Base-by-base conservation (phyloP, 2,329 filamentous ascomycete genomes). In the Epichloe sibirici region DNA sequence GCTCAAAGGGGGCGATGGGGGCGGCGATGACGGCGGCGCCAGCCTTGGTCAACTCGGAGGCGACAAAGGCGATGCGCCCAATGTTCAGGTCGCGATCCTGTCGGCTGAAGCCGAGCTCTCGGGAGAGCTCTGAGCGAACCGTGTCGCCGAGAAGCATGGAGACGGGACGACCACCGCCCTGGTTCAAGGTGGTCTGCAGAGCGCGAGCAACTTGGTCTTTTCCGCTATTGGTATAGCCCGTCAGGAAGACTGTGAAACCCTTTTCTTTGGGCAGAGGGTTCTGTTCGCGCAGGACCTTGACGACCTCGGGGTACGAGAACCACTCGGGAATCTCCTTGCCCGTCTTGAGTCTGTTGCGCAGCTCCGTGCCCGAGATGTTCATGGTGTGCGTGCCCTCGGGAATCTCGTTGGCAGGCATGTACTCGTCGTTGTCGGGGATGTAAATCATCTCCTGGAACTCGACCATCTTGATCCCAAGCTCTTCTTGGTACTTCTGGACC, bases 401-500 rank as follows among this genome's bases (percentile, higher is more conserved):
- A 57, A 98, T 91, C 75, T 96, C 81, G 73, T 98, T 88, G 70
- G 90, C 82, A 53, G 93, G 93, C 63, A 82, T 83, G 78, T 98
- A 98, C 78, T 97, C 93, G 71, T 98, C 93, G 66, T 82, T 85
- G 73, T 97, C 93, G 61, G 93, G 93, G 55, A 97, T 85, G 75
- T 97, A 98, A 58, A 94, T 97, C 85, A 98, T 95, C 82, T 94
- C 90, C 77, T 97, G 91, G 85, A 98, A 98, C 61, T 93, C 90
- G 59, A 98, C 93, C 66, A 98, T 93, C 76, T 96, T 89, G 66
- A 98, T 98, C 64, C 91, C 93, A 57, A 98, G 87, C 80, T 98
- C 93, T 60, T 89, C 83, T 66, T 84, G 85, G 82, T 96, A 95
- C 77, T 95, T 89, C 79, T 96, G 90, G 55, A 98, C 90, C 28